Base-by-base conservation (phyloP, 345 rosid species). In the Hibiscus syriacus region DNA sequence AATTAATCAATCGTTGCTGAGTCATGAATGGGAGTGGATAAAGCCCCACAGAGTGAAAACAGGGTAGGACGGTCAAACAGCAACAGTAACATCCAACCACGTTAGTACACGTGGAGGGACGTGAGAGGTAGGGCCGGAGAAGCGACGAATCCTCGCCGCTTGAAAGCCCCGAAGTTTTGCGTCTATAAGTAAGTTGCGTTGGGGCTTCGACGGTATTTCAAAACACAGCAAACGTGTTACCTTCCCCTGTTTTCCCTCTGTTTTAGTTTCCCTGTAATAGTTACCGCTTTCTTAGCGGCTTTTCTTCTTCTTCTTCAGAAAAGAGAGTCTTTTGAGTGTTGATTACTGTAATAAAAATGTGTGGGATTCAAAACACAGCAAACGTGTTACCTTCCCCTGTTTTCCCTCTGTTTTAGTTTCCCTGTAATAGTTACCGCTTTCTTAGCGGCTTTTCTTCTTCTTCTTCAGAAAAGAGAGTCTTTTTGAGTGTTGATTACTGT, bases 281-380 rank as follows among this genome's bases (percentile, higher is more conserved):
- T 4, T 12, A 43, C 0, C 6, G 9, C 6, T 19, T 2, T 17
- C 12, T 49, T 17, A 23, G 2, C 8, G 3, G 7, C 8, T 12
- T 19, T 12, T n/a, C n/a, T 6, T n/a, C 12, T 50, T n/a, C 34
- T 58, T 26, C 53, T 62, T 4, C 54, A 5, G 52, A 9, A 59
- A 49, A 49, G 11, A 58, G 32, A 39, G 25, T 58, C 41, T 58
- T 7, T 2, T 13, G 25, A 17, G 43, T 36, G 65, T 14, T 62
- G 2, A 14, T 26, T 43, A 4, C 43, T n/a, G 39, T 32, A 12
- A 22, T 67, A 73, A 73, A 57, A 59, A 93, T 93, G 98, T 93
- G 98, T 82, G 98, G 98, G 48, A 93, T 66, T 68, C 25, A 45
- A 50, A 48, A 27, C 55, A 46, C 26, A 63, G n/a, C 50, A 50